These are phyloP conservation scores for Alternaria novae-zelandiae DNA, from an alignment of 2,329 filamentous ascomycete genomes.

Conservation along the genomic window DNA sequence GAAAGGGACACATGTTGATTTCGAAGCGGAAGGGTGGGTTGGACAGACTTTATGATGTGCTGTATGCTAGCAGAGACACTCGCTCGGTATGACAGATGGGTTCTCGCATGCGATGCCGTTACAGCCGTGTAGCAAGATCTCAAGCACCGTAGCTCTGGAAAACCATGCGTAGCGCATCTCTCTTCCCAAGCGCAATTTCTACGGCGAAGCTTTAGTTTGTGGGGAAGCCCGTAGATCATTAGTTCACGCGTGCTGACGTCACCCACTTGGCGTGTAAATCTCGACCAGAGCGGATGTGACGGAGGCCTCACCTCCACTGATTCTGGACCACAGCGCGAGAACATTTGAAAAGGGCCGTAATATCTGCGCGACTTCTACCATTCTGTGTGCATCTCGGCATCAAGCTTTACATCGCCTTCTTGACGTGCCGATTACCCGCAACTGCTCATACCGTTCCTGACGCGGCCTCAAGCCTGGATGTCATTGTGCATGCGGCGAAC, in stretches of 20 bases:
- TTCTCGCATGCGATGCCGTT: background rate
- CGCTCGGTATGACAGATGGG: too few relatives aligned
- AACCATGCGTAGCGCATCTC: background rate
- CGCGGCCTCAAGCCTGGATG: background rate
- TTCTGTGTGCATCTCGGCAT: background rate
- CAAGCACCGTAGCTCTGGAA: background rate
- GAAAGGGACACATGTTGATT: background rate
- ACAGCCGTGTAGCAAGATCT: background rate
- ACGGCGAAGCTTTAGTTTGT: background rate
- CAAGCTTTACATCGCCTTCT: background rate
- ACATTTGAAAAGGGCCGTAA: too few relatives aligned
- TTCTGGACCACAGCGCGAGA: too few relatives aligned
- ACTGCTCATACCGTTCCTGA: background rate
- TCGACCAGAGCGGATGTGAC: background rate
- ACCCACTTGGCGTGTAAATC: background rate
- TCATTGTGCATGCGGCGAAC: background rate
- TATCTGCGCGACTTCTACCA: background rate
- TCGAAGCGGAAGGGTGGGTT: background rate
- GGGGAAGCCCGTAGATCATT: background rate
- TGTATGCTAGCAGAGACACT: too few relatives aligned
- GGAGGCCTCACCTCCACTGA: background rate
- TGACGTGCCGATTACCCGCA: background rate
- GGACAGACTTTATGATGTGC: background rate
- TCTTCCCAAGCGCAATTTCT: background rate
- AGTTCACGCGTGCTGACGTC: background rate